phyloP scores from a whole-genome alignment of 495 filamentous ascomycete species.

The Aspergillus bridgeri region DNA sequence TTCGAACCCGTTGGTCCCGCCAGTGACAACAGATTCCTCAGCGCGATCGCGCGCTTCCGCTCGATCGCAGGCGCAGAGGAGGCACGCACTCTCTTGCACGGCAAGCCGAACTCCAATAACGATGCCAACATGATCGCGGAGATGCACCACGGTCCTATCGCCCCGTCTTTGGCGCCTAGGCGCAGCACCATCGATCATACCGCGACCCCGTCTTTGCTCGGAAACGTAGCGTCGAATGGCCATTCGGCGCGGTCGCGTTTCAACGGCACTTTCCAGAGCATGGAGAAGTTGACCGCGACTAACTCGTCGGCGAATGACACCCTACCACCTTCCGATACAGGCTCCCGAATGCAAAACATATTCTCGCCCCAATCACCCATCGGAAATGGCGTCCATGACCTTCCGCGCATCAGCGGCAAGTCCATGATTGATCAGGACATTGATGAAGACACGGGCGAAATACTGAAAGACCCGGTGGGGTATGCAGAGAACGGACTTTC shows the following conservation, averaged over 20 bases:
- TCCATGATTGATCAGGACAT: slow-evolving; percentile 81
- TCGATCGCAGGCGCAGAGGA: slow-evolving; percentile 69
- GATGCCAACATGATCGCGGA: slow-evolving; percentile 80
- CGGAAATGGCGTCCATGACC: slow-evolving; percentile 67
- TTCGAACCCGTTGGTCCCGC: slow-evolving; percentile 62
- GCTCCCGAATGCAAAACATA: slow-evolving; percentile 63
- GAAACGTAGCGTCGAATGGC: slow-evolving; percentile 55
- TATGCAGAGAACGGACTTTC: slow-evolving; percentile 75
- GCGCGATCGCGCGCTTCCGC: slow-evolving; percentile 74
- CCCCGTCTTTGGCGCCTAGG: slow-evolving; percentile 38
- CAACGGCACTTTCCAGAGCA: slow-evolving; percentile 70
- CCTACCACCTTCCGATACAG: slow-evolving; percentile 59
- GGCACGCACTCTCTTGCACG: slow-evolving; percentile 71
- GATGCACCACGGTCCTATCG: slow-evolving; percentile 51
- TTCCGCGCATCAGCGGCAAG: slow-evolving; percentile 72
- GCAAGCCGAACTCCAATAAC: slow-evolving; percentile 71
- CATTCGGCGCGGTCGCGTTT: slow-evolving; percentile 66
- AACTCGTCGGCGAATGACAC: slow-evolving; percentile 48
- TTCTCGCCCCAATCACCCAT: slow-evolving; percentile 86
- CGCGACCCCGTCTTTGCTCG: slow-evolving; percentile 45
- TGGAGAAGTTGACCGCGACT: slow-evolving; percentile 68
- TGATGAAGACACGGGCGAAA: slow-evolving; percentile 80
- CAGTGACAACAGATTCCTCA: slow-evolving; percentile 68
- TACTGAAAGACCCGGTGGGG: slow-evolving; percentile 79
- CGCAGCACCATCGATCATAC: slow-evolving; percentile 62